These are phyloP conservation scores for Cladosporium sp. DNA, from an alignment of 2,329 filamentous ascomycete genomes.

Conservation along the genomic window DNA sequence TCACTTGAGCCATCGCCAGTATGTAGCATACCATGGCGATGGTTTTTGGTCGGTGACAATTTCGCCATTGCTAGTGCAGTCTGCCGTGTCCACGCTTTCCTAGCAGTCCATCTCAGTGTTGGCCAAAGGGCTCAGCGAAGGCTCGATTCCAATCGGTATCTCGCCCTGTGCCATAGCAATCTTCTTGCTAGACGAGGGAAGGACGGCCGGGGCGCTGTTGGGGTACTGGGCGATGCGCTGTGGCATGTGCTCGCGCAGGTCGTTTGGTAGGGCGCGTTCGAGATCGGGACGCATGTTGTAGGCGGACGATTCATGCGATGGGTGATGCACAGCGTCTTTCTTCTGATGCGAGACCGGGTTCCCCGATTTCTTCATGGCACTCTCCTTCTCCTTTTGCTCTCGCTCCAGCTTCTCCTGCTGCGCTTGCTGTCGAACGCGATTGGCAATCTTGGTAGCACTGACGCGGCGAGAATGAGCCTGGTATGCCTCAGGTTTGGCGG, in stretches of 20 bases:
- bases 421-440: not conserved
- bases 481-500: conserved; percentile 12
- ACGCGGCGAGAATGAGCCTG: conserved; percentile 12
- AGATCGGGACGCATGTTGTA: not conserved
- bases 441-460: not conserved
- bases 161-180: conserved; percentile 16
- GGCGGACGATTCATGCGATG: not conserved
- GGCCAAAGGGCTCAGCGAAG: conserved; percentile 7
- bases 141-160: conserved; percentile 23
- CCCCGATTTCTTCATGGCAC: no score
- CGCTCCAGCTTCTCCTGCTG: not conserved
- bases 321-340: not conserved
- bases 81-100: conserved; percentile 26
- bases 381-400: not conserved
- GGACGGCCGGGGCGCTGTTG: conserved; percentile 3
- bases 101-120: conserved; percentile 20
- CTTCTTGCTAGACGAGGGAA: not conserved
- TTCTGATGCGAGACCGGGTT: no score
- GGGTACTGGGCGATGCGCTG: not conserved
- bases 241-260: not conserved
- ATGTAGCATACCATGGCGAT: conserved; percentile 26
- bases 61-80: conserved; percentile 10
- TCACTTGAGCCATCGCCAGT: conserved; percentile 25
- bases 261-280: not conserved
- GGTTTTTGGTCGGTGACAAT: not conserved